Percentiles rank a stretch among this genome's conserved stretches.
Evolutionary conservation across 495 filamentous ascomycete genomes (phyloP).

Genomic region (Hypoxylon crocopeplum): DNA sequence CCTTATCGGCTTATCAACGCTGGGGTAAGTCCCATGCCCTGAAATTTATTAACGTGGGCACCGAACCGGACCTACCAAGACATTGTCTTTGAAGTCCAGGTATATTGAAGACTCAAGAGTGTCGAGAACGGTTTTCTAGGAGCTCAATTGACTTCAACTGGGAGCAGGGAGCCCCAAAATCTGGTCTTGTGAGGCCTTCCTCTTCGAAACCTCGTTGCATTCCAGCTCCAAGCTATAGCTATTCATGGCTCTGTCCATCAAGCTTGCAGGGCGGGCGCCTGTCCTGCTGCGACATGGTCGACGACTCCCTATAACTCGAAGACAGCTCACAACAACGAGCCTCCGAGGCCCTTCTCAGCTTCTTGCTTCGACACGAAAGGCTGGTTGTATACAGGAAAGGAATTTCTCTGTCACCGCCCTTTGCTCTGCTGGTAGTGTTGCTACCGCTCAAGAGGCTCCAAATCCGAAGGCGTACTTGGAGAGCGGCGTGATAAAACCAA

Average conservation of each 20-base stretch:
- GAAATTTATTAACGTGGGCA: conserved; percentile 33
- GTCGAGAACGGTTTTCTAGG: conserved; percentile 12
- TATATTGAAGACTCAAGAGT: conserved; percentile 9
- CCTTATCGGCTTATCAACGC: conserved; percentile 36
- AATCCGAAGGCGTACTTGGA: conserved; percentile 87
- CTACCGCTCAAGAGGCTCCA: conserved; percentile 67
- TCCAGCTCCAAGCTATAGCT: conserved; percentile 9
- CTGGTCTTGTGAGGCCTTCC: conserved; percentile 29
- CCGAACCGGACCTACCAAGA: conserved; percentile 10
- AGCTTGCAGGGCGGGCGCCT: conserved; percentile 57
- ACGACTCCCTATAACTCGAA: conserved; percentile 50
- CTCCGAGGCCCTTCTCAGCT: conserved; percentile 42
- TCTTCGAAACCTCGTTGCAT: conserved; percentile 21
- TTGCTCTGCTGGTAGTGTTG: conserved; percentile 37
- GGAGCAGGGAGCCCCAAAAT: conserved; percentile 34
- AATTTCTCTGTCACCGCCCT: conserved; percentile 47
- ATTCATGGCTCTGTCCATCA: conserved; percentile 41
- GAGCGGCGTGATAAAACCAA: conserved; percentile 80
- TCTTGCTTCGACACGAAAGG: conserved; percentile 38
- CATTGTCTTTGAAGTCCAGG: conserved; percentile 10
- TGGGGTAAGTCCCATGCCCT: conserved; percentile 23
- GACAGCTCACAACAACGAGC: conserved; percentile 44
- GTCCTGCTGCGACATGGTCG: conserved; percentile 56
- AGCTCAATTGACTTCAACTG: conserved; percentile 41
- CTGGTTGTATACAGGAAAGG: conserved; percentile 45